A percentile compares a stretch with the other conserved stretches of the same genome.
phyloP scores from a whole-genome alignment of 768 basidiomycete genomes.

The Glaciozyma martinii region DNA sequence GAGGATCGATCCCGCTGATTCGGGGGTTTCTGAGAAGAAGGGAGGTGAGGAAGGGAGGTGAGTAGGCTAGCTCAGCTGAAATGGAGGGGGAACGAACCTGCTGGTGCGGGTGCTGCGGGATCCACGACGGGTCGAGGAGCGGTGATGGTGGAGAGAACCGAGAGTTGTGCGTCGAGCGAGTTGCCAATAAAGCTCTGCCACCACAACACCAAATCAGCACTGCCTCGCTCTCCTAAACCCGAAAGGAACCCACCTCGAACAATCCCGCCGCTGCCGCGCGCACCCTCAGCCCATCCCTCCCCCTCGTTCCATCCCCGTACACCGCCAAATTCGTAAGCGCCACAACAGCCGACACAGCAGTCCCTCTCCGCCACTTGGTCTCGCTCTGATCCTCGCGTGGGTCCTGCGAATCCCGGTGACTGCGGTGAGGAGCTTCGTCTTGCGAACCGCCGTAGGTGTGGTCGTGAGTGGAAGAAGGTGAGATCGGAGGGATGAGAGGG shows the following conservation, averaged over 20 bases:
- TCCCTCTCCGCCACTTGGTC: conserved; percentile 27
- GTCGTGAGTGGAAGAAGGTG: conserved; percentile 11
- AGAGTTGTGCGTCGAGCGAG: conserved; percentile 41
- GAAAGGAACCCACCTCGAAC: conserved; percentile 57
- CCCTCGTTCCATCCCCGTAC: conserved; percentile 79
- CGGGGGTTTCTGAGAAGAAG: conserved; percentile 7
- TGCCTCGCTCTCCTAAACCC: too few species aligned
- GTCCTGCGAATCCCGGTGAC: background rate
- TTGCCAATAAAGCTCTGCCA: conserved; percentile 38
- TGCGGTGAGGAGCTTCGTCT: conserved; percentile 15
- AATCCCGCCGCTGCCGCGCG: conserved; percentile 66
- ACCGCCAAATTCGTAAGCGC: conserved; percentile 70
- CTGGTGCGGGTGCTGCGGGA: background rate
- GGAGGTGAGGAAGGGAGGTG: background rate
- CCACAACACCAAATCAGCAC: conserved; percentile 2
- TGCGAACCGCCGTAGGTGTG: conserved; percentile 52
- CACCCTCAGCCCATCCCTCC: conserved; percentile 60
- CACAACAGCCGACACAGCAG: conserved; percentile 54
- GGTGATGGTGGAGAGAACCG: conserved; percentile 39
- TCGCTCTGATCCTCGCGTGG: background rate
- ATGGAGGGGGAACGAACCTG: background rate
- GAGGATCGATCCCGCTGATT: conserved; percentile 41
- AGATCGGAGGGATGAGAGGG: conserved; percentile 46
- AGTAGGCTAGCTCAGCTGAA: background rate
- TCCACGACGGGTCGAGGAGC: conserved; percentile 25